These are phyloP conservation scores for Parastagonospora nodorum DNA, from an alignment of 2,329 filamentous ascomycete species.

Conservation along the genomic window DNA sequence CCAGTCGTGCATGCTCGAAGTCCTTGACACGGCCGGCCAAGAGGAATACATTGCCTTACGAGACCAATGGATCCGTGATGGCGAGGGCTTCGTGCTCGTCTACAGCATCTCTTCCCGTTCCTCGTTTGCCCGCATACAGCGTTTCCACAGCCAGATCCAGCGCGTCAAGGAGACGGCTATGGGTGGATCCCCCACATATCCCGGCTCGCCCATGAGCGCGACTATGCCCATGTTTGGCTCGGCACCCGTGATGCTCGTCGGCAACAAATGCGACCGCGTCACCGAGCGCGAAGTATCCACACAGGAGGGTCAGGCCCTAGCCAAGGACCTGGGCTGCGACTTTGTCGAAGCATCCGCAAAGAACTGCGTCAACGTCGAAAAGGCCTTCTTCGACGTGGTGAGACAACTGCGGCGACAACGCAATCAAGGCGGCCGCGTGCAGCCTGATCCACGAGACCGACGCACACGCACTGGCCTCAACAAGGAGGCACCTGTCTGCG, in stretches of 20 bases:
- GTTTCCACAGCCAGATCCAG: constrained; percentile 96
- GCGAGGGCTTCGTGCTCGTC: constrained; percentile 95
- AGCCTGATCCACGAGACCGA: constrained; percentile 19
- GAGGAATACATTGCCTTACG: constrained; percentile 97
- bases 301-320: constrained; percentile 90
- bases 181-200: constrained; percentile 75
- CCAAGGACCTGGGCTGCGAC: constrained; percentile 90
- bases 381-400: constrained; percentile 97
- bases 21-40: constrained; percentile 95
- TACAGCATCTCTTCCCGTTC: constrained; percentile 98
- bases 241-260: constrained; percentile 96
- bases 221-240: constrained; percentile 59
- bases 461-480: constrained; percentile 13
- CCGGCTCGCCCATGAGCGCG: constrained; percentile 71
- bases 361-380: constrained; percentile 98
- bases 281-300: constrained; percentile 96
- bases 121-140: constrained; percentile 91
- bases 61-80: constrained; percentile 98
- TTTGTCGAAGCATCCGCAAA: constrained; percentile 97
- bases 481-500: constrained; percentile 27
- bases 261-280: constrained; percentile 96
- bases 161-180: constrained; percentile 88
- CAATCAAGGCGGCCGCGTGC: constrained; percentile 50
- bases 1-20: constrained; percentile 96
- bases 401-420: constrained; percentile 85